phyloP scores from a whole-genome alignment of 73 alveolate genomes.

The Halteria grandinella region DNA sequence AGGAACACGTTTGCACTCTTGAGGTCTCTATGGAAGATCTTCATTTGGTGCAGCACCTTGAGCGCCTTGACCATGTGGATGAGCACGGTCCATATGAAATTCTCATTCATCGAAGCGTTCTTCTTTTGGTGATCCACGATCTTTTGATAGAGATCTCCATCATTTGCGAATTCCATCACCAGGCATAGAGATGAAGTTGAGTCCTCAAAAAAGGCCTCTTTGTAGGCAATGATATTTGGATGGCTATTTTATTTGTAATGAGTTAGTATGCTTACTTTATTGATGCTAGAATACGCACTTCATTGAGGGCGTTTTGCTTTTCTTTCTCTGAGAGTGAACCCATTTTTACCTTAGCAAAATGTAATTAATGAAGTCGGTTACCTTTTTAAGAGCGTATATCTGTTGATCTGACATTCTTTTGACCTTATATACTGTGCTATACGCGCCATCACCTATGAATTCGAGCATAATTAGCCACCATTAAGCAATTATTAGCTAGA shows the following conservation, averaged over 20 bases:
- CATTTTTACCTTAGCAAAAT: constrained; percentile 48
- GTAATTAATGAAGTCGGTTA: background rate
- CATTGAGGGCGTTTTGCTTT: constrained; percentile 80
- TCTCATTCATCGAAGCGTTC: constrained; percentile 44
- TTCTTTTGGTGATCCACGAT: constrained; percentile 36
- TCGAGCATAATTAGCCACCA: background rate
- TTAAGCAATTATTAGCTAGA: background rate
- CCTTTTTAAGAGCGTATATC: constrained; percentile 79
- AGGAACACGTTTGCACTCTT: constrained; percentile 78
- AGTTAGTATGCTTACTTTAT: constrained; percentile 1
- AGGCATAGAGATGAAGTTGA: constrained; percentile 45
- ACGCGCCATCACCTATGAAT: constrained; percentile 80
- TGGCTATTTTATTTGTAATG: background rate
- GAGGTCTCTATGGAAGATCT: constrained; percentile 65
- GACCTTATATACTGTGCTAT: constrained; percentile 77
- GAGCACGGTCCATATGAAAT: constrained; percentile 53
- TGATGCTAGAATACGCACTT: constrained; percentile 80
- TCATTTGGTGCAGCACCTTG: constrained; percentile 54
- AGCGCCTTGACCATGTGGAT: constrained; percentile 61
- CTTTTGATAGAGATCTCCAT: constrained; percentile 64
- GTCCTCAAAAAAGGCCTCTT: constrained; percentile 68
- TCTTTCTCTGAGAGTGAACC: constrained; percentile 71
- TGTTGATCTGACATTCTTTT: constrained; percentile 74
- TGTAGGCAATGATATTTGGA: constrained; percentile 33
- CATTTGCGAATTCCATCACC: constrained; percentile 72